Base-by-base conservation (phyloP, 2,329 filamentous ascomycete genomes). In the Meredithiella fracta region DNA sequence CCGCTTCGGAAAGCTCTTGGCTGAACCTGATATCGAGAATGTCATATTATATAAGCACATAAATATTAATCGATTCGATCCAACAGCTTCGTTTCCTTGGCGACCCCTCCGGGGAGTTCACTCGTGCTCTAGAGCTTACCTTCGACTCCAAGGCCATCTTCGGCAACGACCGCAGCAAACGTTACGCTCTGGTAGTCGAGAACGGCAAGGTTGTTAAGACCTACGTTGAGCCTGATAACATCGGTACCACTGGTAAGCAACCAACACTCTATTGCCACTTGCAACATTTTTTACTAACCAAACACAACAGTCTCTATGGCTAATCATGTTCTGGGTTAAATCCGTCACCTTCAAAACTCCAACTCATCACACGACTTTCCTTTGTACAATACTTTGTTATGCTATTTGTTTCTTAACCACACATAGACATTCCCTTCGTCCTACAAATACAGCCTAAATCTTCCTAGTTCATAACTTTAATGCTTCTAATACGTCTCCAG, bases 201-300 rank as follows among this genome's bases (percentile, higher is more conserved):
- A 73, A 94, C 63, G 90, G 91, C 62, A 88, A 87, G 70, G 85
- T 96, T 63, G 84, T 83, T 70, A 79, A 83, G 64, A 77, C 84
- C 20, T 80, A 88, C 63, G 79, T 95, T 54, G 91, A 96, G 75
- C 83, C 88, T 9, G 90, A 96, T 68, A 90, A 86, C 71, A 92
- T 86, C 40, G 87, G 88, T 34, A 77, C 89, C 51, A 75, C 83
- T 61, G 83, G 86, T 89, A 72, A 68, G 75, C 64, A 22, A 7
- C 14, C 8, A 47, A n/a, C 29, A n/a, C 2, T 42, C 22, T 22
- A 26, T 47, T 22, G 14, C 14, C 59, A 17, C 58, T 59, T 23
- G 3, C 9, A 47, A 14, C 14, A 37, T 34, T 17, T 7, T n/a
- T 42, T 54, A 9, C 51, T 51, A 57, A 53, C 51, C 7, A 47